Base-by-base conservation (phyloP, 2,329 filamentous ascomycete species). In the Fusarium palustre region DNA sequence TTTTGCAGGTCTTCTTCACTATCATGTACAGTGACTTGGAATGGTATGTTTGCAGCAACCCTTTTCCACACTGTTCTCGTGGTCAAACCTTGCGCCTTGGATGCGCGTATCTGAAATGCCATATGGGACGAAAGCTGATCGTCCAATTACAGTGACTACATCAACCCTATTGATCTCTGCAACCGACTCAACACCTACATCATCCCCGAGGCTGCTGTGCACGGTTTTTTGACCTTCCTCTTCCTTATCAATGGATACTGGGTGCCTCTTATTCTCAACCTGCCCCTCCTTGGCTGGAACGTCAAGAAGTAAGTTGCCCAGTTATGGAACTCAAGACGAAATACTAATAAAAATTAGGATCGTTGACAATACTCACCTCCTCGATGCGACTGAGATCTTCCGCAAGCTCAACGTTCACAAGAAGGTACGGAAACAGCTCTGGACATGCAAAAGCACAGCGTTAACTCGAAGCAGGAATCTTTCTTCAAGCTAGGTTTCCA, bases 21-120 rank as follows among this genome's bases (percentile, higher is more conserved):
- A 99, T 99, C 80, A 99, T 99, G 97, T 99, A 98, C 85, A 97
- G 93, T 83, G 96, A 99, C 87, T 84, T 99, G 77, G 96, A 99
- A 91, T 99, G 96, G 94, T 97, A 85, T 78, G 92, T 36, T 25
- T 47, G 24, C 86, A 50, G 54, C 55, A 41, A 48, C 46, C 55
- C 42, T 30, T 34, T 22, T 22, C 31, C 42, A 18, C 62, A 56
- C 55, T 68, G 42, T 57, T 50, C 38, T 42, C 42, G 39, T 30
- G 47, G 52, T 64, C 59, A 64, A 60, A 56, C 50, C 64, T 57
- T 67, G 68, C 69, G 59, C 66, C 45, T 28, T 34, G 30, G 56
- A 63, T 69, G 67, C 59, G 62, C 64, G 49, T 66, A 58, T 33
- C 41, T 28, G 42, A 38, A 55, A 50, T 39, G 43, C 18, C 45